A percentile compares a stretch with the other conserved stretches of the same genome.
Evolutionary conservation across 805 yeast genomes (phyloP).

Genomic region (Debaryomyces prosopidis): DNA sequence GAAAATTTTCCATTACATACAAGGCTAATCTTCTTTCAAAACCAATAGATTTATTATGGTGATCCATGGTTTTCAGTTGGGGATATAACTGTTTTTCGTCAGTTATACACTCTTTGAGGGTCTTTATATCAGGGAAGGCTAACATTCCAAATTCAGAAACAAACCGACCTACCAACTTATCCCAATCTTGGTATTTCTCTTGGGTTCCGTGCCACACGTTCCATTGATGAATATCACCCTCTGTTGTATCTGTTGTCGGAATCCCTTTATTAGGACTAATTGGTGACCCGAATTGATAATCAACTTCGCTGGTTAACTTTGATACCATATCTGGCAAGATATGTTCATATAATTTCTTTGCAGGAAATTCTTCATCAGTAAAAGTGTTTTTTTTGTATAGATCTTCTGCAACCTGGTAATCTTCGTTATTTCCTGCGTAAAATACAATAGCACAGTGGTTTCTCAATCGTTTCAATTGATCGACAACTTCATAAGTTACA

Average conservation of each 20-base stretch:
- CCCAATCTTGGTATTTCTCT: constrained; percentile 51
- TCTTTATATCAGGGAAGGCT: constrained; percentile 41
- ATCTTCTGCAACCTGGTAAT: constrained; percentile 43
- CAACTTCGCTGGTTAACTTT: constrained; percentile 21
- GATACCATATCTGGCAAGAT: constrained; percentile 36
- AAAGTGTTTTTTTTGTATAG: constrained; percentile 16
- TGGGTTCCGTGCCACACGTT: constrained; percentile 58
- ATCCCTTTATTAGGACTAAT: constrained; percentile 47
- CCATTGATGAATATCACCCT: constrained; percentile 53
- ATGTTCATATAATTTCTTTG: constrained; percentile 42
- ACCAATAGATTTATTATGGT: constrained; percentile 52
- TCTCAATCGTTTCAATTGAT: constrained; percentile 43
- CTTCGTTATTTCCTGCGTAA: constrained; percentile 49
- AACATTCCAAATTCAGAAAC: constrained; percentile 58
- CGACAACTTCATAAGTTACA: constrained; percentile 37
- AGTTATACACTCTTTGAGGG: constrained; percentile 36
- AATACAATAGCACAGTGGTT: constrained; percentile 40
- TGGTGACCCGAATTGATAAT: constrained; percentile 46
- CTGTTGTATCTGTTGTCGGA: constrained; percentile 32
- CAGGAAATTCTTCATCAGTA: constrained; percentile 41
- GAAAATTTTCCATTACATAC: constrained; percentile 48
- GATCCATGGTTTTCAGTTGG: constrained; percentile 44
- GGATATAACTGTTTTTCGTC: constrained; percentile 42
- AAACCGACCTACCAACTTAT: constrained; percentile 46
- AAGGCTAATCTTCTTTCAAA: constrained; percentile 46